These are phyloP conservation scores for Dryadomyces quercus-mongolicae DNA, from an alignment of 2,329 filamentous ascomycete genomes.

Conservation along the genomic window DNA sequence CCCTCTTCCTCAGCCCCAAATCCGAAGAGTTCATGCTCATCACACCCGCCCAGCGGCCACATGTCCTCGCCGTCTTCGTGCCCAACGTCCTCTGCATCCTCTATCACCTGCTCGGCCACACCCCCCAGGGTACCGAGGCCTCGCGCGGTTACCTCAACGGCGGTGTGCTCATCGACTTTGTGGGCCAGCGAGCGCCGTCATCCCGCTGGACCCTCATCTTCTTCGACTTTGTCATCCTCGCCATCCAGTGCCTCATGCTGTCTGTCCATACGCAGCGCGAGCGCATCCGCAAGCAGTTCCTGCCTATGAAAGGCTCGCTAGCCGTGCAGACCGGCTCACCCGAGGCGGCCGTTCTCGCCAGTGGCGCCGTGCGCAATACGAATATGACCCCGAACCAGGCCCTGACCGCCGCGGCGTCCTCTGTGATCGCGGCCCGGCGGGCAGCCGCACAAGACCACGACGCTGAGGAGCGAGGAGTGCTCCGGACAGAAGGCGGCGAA, in stretches of 20 bases:
- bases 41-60: slow-evolving; percentile 42
- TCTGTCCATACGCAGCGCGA: slow-evolving; percentile 50
- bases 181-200: slow-evolving; percentile 51
- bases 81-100: slow-evolving; percentile 50
- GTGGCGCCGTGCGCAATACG: background rate
- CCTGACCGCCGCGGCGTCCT: background rate
- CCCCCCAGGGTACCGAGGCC: slow-evolving; percentile 46
- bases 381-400: background rate
- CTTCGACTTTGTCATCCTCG: slow-evolving; percentile 43
- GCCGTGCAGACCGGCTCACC: background rate
- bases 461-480: slow-evolving; percentile 42
- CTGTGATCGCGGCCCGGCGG: background rate
- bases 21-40: slow-evolving; percentile 41
- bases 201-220: slow-evolving; percentile 43
- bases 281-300: slow-evolving; percentile 36
- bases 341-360: background rate
- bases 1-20: slow-evolving; percentile 53
- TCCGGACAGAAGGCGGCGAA: slow-evolving; percentile 24
- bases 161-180: slow-evolving; percentile 54
- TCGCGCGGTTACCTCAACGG: slow-evolving; percentile 55
- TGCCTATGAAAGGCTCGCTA: slow-evolving; percentile 15
- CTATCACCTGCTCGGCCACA: slow-evolving; percentile 41
- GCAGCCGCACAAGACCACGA: slow-evolving; percentile 37
- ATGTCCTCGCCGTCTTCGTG: slow-evolving; percentile 44
- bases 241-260: slow-evolving; percentile 51